Evolutionary conservation across 2,329 filamentous ascomycete species (phyloP).

Genomic region (Phaeosphaeria sp.): DNA sequence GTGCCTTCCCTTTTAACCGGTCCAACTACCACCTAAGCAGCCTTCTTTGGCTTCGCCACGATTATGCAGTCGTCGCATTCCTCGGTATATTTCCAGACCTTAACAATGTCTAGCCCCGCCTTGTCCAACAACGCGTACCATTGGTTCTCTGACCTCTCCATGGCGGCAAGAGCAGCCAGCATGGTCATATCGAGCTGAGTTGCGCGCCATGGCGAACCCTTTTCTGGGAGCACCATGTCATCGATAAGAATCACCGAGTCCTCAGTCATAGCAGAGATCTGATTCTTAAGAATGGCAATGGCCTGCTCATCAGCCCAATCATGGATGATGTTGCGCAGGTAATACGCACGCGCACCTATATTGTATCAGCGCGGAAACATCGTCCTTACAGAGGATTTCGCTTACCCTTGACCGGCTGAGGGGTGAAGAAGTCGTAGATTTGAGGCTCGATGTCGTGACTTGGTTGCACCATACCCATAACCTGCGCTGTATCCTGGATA

Average conservation of each 20-base stretch:
- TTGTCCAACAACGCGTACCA: slow-evolving; percentile 38
- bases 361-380: background rate
- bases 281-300: slow-evolving; percentile 42
- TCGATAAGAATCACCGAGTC: slow-evolving; percentile 51
- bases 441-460: slow-evolving; percentile 39
- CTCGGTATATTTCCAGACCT: background rate
- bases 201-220: slow-evolving; percentile 39
- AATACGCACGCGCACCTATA: slow-evolving; percentile 45
- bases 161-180: slow-evolving; percentile 42
- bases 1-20: background rate
- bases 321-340: slow-evolving; percentile 49
- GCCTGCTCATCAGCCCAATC: slow-evolving; percentile 47
- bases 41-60: background rate
- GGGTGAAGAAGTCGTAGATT: slow-evolving; percentile 33
- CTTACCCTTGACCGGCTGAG: slow-evolving; percentile 34
- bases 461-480: slow-evolving; percentile 28
- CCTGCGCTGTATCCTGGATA: slow-evolving; percentile 49
- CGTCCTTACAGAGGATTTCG: background rate
- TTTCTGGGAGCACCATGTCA: slow-evolving; percentile 51
- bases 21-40: background rate
- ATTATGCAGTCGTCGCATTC: background rate
- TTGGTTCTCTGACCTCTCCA: slow-evolving; percentile 46
- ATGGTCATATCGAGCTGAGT: slow-evolving; percentile 48
- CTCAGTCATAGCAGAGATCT: slow-evolving; percentile 41
- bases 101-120: background rate